A percentile compares a stretch with the other conserved stretches of the same genome.
Evolutionary conservation across 306 rosid species (phyloP).

Genomic region (Myrica gale): DNA sequence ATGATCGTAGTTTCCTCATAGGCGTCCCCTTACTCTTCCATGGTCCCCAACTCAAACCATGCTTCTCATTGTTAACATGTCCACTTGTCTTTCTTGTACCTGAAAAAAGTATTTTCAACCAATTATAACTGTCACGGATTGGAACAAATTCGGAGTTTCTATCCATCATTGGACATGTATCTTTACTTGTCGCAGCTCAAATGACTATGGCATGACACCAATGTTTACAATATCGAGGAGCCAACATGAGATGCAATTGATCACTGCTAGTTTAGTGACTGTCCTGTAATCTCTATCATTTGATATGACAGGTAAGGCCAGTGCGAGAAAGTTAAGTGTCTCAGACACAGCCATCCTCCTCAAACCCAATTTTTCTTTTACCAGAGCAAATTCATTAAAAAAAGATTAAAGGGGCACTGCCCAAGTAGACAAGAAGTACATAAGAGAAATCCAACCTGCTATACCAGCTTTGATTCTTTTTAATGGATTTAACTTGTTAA

Average conservation of each 20-base stretch:
- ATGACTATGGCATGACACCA: neutral
- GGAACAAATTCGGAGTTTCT: neutral
- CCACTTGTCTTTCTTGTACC: neutral
- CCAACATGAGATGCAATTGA: neutral
- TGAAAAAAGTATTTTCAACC: neutral
- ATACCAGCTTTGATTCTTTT: neutral
- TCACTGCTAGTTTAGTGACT: neutral
- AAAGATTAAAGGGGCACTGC: neutral
- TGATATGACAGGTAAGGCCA: neutral
- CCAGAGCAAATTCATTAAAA: neutral
- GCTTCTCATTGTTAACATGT: neutral
- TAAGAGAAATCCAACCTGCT: neutral
- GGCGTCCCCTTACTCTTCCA: neutral
- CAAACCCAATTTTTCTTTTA: neutral
- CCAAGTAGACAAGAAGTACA: neutral
- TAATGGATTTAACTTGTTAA: neutral
- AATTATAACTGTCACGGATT: neutral
- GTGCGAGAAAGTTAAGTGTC: neutral
- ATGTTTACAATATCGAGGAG: neutral
- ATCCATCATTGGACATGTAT: neutral
- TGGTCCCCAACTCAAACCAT: neutral
- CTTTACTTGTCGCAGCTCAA: neutral
- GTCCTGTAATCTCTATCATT: neutral
- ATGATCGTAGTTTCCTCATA: neutral
- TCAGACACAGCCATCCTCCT: neutral